A percentile compares a stretch with the other conserved stretches of the same genome.
Evolutionary conservation across 192 early-diverging fungal genomes (phyloP).

Genomic region (Chytriomyces hyalinus): DNA sequence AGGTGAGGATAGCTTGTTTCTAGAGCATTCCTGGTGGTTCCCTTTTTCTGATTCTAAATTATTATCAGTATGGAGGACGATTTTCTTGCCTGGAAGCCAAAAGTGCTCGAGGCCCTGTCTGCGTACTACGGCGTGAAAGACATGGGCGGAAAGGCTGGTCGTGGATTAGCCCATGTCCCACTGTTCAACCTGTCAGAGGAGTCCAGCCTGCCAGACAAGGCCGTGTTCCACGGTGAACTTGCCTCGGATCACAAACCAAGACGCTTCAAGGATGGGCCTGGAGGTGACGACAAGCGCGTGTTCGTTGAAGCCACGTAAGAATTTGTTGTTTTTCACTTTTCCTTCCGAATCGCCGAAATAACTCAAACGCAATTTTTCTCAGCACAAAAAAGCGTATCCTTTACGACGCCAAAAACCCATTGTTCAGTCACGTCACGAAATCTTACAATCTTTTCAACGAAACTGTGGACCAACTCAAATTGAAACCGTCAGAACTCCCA

Average conservation of each 20-base stretch:
- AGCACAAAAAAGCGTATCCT: constrained; percentile 42
- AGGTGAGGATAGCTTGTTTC: constrained; percentile 38
- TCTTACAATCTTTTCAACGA: constrained; percentile 73
- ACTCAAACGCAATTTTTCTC: constrained; percentile 21
- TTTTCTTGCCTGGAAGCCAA: constrained; percentile 93
- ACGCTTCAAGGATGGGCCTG: constrained; percentile 42
- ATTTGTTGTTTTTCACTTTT: constrained; percentile 11
- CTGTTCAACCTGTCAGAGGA: constrained; percentile 42
- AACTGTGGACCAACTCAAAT: constrained; percentile 36
- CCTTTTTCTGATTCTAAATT: not conserved
- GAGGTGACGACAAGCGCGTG: constrained; percentile 26
- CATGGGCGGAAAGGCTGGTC: constrained; percentile 40
- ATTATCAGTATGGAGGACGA: constrained; percentile 86
- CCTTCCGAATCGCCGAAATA: not conserved
- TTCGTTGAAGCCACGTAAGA: constrained; percentile 42
- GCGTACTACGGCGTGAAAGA: constrained; percentile 73
- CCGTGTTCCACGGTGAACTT: constrained; percentile 67
- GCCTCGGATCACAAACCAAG: constrained; percentile 45
- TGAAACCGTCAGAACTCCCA: constrained; percentile 19
- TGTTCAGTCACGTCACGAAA: constrained; percentile 65
- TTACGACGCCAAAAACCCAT: constrained; percentile 91
- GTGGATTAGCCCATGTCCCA: constrained; percentile 53
- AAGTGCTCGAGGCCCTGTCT: constrained; percentile 77
- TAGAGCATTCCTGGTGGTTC: constrained; percentile 18
- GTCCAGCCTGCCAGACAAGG: constrained; percentile 35